These are phyloP conservation scores for Backusella circina DNA, from an alignment of 192 early-diverging fungal species.

Conservation along the genomic window DNA sequence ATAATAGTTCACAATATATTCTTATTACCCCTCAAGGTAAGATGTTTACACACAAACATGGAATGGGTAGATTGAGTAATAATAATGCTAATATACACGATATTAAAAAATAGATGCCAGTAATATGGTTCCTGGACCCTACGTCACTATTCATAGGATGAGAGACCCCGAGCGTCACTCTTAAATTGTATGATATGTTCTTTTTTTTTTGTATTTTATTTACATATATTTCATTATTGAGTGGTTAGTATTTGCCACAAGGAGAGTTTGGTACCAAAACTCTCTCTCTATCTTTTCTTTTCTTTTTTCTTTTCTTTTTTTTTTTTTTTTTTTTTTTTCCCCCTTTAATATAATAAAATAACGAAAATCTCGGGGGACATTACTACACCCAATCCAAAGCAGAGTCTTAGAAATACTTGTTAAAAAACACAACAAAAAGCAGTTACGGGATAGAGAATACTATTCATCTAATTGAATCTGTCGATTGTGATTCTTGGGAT, in stretches of 20 bases:
- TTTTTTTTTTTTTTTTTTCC: not conserved
- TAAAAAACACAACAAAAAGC: too few species aligned
- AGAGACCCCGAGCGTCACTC: constrained; percentile 46
- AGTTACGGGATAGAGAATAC: too few species aligned
- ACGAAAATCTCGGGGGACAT: too few species aligned
- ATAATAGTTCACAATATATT: constrained; percentile 81
- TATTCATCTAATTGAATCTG: too few species aligned
- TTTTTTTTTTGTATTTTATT: not conserved
- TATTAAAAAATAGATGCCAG: constrained; percentile 61
- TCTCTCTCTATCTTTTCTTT: too few species aligned
- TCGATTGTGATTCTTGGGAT: too few species aligned
- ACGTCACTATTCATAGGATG: constrained; percentile 56
- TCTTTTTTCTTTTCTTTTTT: not conserved
- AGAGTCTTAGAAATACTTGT: too few species aligned
- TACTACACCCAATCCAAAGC: too few species aligned
- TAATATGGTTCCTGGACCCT: constrained; percentile 52
- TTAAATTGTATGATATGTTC: not conserved
- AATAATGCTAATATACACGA: not conserved
- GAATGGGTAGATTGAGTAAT: too few species aligned
- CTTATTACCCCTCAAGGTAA: constrained; percentile 88
- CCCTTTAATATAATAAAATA: too few species aligned
- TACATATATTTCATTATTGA: not conserved
- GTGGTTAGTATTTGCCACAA: not conserved
- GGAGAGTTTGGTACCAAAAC: not conserved
- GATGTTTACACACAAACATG: too few species aligned